These are phyloP conservation scores for Panaeolus cyanescens DNA, from an alignment of 768 basidiomycete species.

Conservation along the genomic window DNA sequence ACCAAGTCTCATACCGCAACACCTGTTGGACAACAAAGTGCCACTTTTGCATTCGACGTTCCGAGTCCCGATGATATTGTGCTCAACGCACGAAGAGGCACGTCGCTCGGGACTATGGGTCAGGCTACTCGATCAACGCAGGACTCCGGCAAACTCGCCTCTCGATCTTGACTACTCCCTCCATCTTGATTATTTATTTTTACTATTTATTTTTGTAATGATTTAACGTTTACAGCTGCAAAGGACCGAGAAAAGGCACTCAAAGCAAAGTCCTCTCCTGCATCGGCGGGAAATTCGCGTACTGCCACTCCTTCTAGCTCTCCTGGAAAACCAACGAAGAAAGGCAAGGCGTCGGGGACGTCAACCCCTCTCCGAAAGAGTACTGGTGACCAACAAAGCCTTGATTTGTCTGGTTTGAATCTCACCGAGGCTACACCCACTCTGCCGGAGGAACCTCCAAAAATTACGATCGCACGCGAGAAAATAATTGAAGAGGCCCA, in stretches of 20 bases:
- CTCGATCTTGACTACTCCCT: slow-evolving; percentile 15
- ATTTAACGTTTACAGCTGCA: slow-evolving; percentile 59
- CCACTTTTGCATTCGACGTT: slow-evolving; percentile 67
- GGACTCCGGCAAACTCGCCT: slow-evolving; percentile 18
- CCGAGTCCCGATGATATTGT: slow-evolving; percentile 95
- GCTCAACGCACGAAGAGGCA: slow-evolving; percentile 76
- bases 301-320: slow-evolving; percentile 45
- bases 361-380: slow-evolving; percentile 43
- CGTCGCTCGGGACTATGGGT: slow-evolving; percentile 34
- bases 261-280: too few species aligned
- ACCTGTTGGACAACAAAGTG: slow-evolving; percentile 24
- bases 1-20: slow-evolving; percentile 33
- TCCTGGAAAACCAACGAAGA: slow-evolving; percentile 45
- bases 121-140: slow-evolving; percentile 20
- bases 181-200: slow-evolving; percentile 21
- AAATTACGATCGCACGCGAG: slow-evolving; percentile 69
- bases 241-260: slow-evolving; percentile 80
- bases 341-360: slow-evolving; percentile 37
- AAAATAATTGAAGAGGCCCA: slow-evolving; percentile 84
- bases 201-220: slow-evolving; percentile 26
- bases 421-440: slow-evolving; percentile 48
- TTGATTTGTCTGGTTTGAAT: slow-evolving; percentile 80
- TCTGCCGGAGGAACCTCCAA: slow-evolving; percentile 55
- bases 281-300: slow-evolving; percentile 47
- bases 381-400: slow-evolving; percentile 51